A percentile compares a stretch with the other conserved stretches of the same genome.
Conservation (phyloP, 306 rosid genomes). For the Abrus pulchellus region DNA sequence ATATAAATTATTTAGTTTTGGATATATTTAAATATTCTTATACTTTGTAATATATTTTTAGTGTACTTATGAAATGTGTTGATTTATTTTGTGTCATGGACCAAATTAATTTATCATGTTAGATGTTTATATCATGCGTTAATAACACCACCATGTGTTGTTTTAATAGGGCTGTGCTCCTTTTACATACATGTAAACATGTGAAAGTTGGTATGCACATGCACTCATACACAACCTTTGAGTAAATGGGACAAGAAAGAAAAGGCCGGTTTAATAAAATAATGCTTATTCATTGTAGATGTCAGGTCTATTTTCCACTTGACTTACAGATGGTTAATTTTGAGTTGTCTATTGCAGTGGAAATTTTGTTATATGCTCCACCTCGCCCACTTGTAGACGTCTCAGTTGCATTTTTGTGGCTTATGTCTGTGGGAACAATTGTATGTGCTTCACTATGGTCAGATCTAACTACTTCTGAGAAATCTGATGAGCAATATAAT, state of each 20-base stretch:
- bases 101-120: background rate
- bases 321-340: constrained; percentile 46
- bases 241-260: constrained; percentile 22
- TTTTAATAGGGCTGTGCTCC: background rate
- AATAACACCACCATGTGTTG: background rate
- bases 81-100: constrained; percentile 4
- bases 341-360: constrained; percentile 73
- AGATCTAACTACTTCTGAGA: constrained; percentile 68
- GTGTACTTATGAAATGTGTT: background rate
- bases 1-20: background rate
- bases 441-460: constrained; percentile 84
- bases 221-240: constrained; percentile 30
- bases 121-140: background rate
- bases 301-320: constrained; percentile 45
- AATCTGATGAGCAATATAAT: constrained; percentile 75
- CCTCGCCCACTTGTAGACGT: constrained; percentile 80
- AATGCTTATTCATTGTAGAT: constrained; percentile 32
- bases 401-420: constrained; percentile 80
- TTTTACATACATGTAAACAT: background rate
- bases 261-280: constrained; percentile 27
- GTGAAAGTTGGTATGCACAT: background rate
- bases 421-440: constrained; percentile 90
- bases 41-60: background rate
- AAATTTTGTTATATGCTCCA: constrained; percentile 87
- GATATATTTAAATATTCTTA: constrained; percentile 2